Conservation (phyloP, 495 filamentous ascomycete genomes). For the Hypoxylon crocopeplum region DNA sequence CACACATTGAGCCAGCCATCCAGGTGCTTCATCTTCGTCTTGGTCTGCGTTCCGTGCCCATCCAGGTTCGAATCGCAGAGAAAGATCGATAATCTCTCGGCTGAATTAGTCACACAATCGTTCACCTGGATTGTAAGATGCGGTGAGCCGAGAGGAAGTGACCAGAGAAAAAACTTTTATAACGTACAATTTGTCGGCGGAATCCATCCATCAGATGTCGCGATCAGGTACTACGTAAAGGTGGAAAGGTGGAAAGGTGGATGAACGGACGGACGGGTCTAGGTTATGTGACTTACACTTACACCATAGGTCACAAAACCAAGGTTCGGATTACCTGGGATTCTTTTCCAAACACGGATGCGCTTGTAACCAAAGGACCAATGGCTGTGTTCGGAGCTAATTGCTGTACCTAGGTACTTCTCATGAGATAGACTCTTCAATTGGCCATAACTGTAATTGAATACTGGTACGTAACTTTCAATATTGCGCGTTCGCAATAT, state of each 20-base stretch:
- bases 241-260: no score
- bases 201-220: constrained; percentile 30
- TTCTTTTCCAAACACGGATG: constrained; percentile 26
- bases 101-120: constrained; percentile 24
- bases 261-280: background rate
- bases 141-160: constrained; percentile 21
- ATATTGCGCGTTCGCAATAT: constrained; percentile 7
- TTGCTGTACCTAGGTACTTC: background rate
- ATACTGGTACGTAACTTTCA: constrained; percentile 4
- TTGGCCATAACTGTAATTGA: constrained; percentile 2
- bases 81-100: constrained; percentile 18
- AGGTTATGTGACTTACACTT: background rate
- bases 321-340: constrained; percentile 18
- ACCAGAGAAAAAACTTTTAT: constrained; percentile 6
- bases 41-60: no score
- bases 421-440: background rate
- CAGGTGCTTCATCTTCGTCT: constrained; percentile 15
- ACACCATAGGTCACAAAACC: constrained; percentile 24
- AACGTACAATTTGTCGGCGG: constrained; percentile 23
- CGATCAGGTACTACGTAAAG: constrained; percentile 23
- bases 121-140: constrained; percentile 26
- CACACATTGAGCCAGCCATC: constrained; percentile 17
- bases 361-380: constrained; percentile 9
- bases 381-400: background rate
- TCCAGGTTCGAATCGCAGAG: constrained; percentile 6